Evolutionary conservation across 225 moss, liverwort and hornwort genomes (phyloP).

Genomic region (Polytrichum formosum): DNA sequence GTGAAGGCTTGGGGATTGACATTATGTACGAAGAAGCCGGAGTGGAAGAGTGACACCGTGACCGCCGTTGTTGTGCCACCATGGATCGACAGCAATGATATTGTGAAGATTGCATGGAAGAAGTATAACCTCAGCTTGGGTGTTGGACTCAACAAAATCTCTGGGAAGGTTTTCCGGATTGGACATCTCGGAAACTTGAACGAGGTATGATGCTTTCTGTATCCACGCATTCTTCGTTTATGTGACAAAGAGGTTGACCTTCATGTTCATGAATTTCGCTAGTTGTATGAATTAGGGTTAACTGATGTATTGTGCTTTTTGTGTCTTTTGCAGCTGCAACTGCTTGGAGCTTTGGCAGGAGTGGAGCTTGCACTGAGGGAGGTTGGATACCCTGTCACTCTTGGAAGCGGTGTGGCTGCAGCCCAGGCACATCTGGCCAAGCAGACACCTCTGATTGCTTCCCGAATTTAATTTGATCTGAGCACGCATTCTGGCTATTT

Average conservation of each 20-base stretch:
- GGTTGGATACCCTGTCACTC: slow-evolving; percentile 54
- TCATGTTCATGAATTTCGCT: too few relatives aligned
- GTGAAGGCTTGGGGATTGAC: slow-evolving; percentile 85
- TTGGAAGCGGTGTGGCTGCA: slow-evolving; percentile 90
- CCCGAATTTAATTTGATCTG: slow-evolving; percentile 49
- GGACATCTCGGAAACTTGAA: slow-evolving; percentile 88
- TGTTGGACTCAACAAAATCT: slow-evolving; percentile 73
- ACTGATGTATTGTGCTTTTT: not conserved
- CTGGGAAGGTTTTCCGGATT: slow-evolving; percentile 83
- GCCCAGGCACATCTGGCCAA: slow-evolving; percentile 56
- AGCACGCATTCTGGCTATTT: not conserved
- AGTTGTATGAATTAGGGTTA: not conserved
- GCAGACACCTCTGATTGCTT: slow-evolving; percentile 64
- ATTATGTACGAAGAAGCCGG: slow-evolving; percentile 57
- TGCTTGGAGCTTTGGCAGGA: slow-evolving; percentile 79
- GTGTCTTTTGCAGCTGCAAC: slow-evolving; percentile 58
- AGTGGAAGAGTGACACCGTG: slow-evolving; percentile 85
- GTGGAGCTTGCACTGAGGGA: slow-evolving; percentile 70
- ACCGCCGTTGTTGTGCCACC: slow-evolving; percentile 78
- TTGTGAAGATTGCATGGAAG: slow-evolving; percentile 78
- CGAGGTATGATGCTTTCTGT: slow-evolving; percentile 45
- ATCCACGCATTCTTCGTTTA: not conserved
- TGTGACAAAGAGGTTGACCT: not conserved
- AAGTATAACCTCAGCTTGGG: slow-evolving; percentile 96
- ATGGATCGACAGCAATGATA: slow-evolving; percentile 55